Base-by-base conservation (phyloP, 345 rosid genomes). In the Diplotaxis tenuifolia region DNA sequence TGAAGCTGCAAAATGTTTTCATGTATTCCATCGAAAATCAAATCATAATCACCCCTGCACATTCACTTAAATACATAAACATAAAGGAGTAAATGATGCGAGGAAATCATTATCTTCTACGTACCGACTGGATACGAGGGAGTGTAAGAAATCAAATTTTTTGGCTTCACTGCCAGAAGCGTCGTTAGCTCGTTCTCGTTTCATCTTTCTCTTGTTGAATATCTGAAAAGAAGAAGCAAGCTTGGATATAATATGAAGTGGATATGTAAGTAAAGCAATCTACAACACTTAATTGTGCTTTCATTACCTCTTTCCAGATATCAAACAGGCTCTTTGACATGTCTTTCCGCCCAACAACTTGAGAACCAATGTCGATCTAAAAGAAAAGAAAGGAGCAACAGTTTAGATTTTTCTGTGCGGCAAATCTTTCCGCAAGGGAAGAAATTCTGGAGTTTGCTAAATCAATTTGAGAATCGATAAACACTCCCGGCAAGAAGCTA, bases 281-380 rank as follows among this genome's bases (percentile, higher is more conserved):
- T 49, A 45, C 16, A 14, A 15, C 11, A 34, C 4, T 49, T 68
- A 25, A 49, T 18, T 32, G 72, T 55, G 12, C 57, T 65, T 23
- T 20, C 36, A 19, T 53, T 72, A 92, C 99, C 97, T 92, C 99
- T 82, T 88, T 95, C 99, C 97, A 95, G 79, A 95, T 82, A 68
- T 95, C 96, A 83, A 88, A 95, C 70, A 86, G 80, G 82, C 85
- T 84, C 80, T 83, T 88, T 73, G 93, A 89, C 75, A 89, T 78
- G 77, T 95, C 99, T 86, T 95, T 95, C 54, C 81, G 85, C 65
- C 97, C 99, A 82, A 92, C 86, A 71, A 92, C 91, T 82, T 92
- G 99, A 77, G 99, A 85, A 64, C 90, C 82, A 67, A 95, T 84
- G 65, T 87, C 92, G 78, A 86, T 71, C 97, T 94, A 82, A 70